phyloP scores from a whole-genome alignment of 1,139 yeast genomes.

The Candida sp. region DNA sequence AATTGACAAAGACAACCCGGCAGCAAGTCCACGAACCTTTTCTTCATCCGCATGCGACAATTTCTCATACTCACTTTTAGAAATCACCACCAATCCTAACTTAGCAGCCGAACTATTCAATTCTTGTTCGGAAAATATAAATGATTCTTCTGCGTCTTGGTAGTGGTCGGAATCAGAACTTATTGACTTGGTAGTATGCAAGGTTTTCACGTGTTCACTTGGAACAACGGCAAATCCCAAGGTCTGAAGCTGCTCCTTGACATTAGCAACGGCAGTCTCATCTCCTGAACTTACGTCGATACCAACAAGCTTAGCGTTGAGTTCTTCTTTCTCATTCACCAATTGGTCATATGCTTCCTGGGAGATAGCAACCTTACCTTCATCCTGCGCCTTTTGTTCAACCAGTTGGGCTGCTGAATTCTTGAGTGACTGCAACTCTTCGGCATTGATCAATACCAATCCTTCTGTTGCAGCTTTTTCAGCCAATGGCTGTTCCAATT shows the following conservation, averaged over 20 bases:
- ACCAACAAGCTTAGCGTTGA: conserved; percentile 8
- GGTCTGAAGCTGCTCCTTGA: conserved; percentile 10
- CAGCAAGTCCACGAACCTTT: conserved; percentile 20
- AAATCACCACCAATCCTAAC: conserved; percentile 43
- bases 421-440: conserved; percentile 15
- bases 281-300: conserved; percentile 5
- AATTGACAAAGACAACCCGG: conserved; percentile 17
- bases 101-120: conserved; percentile 40
- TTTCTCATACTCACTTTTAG: conserved; percentile 22
- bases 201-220: conserved; percentile 17
- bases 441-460: conserved; percentile 9
- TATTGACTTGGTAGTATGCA: conserved; percentile 8
- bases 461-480: conserved; percentile 25
- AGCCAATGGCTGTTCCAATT: conserved; percentile 25
- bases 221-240: conserved; percentile 26
- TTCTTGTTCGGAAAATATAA: conserved; percentile 40
- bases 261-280: conserved; percentile 2
- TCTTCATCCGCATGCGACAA: conserved; percentile 18
- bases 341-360: conserved; percentile 21
- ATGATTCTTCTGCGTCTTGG: conserved; percentile 40
- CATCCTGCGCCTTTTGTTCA: conserved; percentile 23
- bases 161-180: conserved; percentile 6
- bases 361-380: conserved; percentile 30
- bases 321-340: conserved; percentile 11
- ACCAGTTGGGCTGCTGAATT: conserved; percentile 15